Evolutionary conservation across 139 green algal species (phyloP).

Genomic region (Chlamydomonas eustigma): DNA sequence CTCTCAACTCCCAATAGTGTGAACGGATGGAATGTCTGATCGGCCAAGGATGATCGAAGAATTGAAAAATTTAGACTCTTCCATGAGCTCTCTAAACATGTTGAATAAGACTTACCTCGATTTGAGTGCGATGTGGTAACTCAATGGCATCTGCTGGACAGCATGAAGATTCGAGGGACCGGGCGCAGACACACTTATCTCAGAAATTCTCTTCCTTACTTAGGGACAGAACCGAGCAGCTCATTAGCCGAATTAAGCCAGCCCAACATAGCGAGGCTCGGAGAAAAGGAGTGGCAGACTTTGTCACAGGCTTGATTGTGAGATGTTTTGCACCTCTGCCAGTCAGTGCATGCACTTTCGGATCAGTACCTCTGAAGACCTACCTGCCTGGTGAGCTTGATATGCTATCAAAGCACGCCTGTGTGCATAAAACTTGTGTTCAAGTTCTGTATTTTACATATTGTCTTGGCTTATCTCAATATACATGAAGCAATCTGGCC

Average conservation of each 20-base stretch:
- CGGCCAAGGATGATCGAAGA: background rate
- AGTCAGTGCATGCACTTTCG: conserved; percentile 85
- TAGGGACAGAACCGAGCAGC: background rate
- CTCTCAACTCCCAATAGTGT: no score
- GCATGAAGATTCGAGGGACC: background rate
- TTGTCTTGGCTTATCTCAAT: background rate
- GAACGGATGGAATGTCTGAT: background rate
- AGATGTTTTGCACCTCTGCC: background rate
- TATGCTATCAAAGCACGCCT: background rate
- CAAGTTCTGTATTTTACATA: background rate
- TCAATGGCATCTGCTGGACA: background rate
- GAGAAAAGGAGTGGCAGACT: background rate
- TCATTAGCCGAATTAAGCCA: background rate
- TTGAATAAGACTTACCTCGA: background rate
- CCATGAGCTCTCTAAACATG: background rate
- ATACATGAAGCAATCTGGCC: background rate
- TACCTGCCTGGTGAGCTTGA: conserved; percentile 68
- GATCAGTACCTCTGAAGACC: conserved; percentile 89
- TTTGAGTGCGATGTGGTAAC: background rate
- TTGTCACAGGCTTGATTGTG: background rate
- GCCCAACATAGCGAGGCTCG: background rate
- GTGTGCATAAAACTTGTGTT: background rate
- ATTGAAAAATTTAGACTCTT: background rate
- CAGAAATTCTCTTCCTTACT: background rate
- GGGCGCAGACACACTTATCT: no score